Conservation (phyloP, 306 rosid genomes). For the Fagus sylvatica region DNA sequence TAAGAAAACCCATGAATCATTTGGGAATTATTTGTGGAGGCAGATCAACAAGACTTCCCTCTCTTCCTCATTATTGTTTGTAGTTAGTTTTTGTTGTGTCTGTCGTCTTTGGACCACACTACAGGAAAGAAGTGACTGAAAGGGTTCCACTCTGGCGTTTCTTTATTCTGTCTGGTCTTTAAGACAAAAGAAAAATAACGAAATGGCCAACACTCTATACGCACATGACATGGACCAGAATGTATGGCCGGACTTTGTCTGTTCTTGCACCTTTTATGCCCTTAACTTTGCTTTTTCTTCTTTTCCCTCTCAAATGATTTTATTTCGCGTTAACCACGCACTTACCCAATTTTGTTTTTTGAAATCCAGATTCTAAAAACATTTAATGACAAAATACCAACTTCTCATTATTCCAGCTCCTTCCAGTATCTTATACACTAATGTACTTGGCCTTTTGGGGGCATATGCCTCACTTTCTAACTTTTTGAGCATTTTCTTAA, state of each 20-base stretch:
- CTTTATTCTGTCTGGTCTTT: too few relatives aligned
- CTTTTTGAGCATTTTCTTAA: too few relatives aligned
- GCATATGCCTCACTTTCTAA: too few relatives aligned
- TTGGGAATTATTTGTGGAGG: background rate
- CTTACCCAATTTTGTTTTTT: background rate
- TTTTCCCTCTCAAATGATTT: background rate
- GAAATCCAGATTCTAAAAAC: background rate
- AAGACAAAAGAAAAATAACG: background rate
- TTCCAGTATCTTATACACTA: background rate
- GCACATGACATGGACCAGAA: background rate
- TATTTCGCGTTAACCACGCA: background rate
- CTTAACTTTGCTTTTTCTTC: background rate
- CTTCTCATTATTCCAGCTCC: background rate
- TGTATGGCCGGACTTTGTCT: constrained; percentile 16
- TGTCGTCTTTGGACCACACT: background rate
- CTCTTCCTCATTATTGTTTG: background rate
- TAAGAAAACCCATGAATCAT: background rate
- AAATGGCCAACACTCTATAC: background rate
- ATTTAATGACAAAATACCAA: background rate
- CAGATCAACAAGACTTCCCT: background rate
- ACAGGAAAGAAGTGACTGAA: background rate
- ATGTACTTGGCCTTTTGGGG: too few relatives aligned
- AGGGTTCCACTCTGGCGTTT: too few relatives aligned
- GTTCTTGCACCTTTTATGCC: background rate
- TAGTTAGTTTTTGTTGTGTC: background rate